Evolutionary conservation across 352 stramenopile genomes (phyloP).

Genomic region (Pythium angustatum): DNA sequence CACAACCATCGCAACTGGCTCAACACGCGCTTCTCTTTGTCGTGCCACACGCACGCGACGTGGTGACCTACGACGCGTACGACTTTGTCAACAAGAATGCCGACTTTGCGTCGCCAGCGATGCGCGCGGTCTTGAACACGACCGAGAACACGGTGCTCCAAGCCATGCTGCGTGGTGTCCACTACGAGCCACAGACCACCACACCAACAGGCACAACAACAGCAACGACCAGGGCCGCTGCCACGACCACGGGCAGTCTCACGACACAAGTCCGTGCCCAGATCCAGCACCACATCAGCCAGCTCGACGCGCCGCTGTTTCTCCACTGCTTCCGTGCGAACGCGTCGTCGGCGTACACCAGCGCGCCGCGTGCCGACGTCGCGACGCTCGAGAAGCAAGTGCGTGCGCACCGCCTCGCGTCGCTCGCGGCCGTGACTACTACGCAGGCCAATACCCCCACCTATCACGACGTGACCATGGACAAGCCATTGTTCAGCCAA

Average conservation of each 20-base stretch:
- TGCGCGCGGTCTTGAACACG: conserved; percentile 38
- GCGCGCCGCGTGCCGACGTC: conserved; percentile 4
- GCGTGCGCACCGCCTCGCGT: conserved; percentile 18
- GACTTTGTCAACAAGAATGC: conserved; percentile 78
- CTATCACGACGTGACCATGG: conserved; percentile 15
- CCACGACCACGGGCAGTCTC: conserved; percentile 1
- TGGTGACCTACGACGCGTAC: conserved; percentile 56
- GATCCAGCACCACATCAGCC: conserved; percentile 17
- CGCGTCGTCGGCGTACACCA: conserved; percentile 1
- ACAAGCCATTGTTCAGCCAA: conserved; percentile 4
- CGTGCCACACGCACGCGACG: conserved; percentile 48
- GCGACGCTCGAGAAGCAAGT: conserved; percentile 24
- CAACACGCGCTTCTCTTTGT: conserved; percentile 40
- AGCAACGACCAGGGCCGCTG: not conserved
- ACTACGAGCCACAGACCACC: not conserved
- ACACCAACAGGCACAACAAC: no score
- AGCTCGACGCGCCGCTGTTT: conserved; percentile 17
- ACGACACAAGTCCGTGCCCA: conserved; percentile 26
- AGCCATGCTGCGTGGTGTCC: not conserved
- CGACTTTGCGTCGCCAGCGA: conserved; percentile 42
- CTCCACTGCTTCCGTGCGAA: conserved; percentile 30
- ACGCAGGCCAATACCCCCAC: not conserved
- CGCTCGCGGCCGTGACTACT: not conserved
- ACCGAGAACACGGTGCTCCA: conserved; percentile 39
- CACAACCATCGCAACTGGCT: conserved; percentile 26